phyloP scores from a whole-genome alignment of 1,139 yeast species.

The Taphrina betulina region DNA sequence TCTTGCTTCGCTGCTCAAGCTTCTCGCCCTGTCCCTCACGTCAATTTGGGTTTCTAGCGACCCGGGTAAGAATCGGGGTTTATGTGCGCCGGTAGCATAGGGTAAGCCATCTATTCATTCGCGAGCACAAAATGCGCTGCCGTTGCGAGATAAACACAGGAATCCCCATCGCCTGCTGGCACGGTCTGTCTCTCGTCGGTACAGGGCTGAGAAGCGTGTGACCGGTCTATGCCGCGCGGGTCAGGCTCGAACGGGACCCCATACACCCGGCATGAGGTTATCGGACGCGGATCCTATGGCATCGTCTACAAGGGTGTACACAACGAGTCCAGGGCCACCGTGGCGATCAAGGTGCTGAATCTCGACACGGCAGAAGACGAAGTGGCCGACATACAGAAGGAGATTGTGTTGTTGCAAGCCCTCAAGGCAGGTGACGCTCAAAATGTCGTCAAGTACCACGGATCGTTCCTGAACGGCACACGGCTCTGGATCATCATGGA shows the following conservation, averaged over 20 bases:
- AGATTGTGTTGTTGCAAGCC: conserved; percentile 80
- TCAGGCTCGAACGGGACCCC: neutral
- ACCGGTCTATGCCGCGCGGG: too few species aligned
- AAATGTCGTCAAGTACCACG: conserved; percentile 89
- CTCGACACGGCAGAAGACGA: conserved; percentile 93
- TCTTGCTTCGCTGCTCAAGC: too few species aligned
- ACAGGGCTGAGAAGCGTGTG: too few species aligned
- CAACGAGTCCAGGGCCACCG: conserved; percentile 65
- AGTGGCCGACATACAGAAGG: conserved; percentile 90
- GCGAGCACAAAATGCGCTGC: too few species aligned
- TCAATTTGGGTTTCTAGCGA: too few species aligned
- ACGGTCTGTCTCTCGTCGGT: too few species aligned
- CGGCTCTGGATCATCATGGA: conserved; percentile 98
- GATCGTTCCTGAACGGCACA: conserved; percentile 80
- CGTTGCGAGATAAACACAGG: too few species aligned
- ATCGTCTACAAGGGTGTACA: conserved; percentile 85
- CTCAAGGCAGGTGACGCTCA: conserved; percentile 68
- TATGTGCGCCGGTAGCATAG: too few species aligned
- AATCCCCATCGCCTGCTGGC: too few species aligned
- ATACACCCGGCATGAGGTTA: conserved; percentile 72
- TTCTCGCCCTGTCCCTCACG: too few species aligned
- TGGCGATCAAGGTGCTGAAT: conserved; percentile 89
- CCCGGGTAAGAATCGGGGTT: too few species aligned
- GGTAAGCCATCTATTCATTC: too few species aligned
- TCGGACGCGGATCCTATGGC: conserved; percentile 96